phyloP scores from a whole-genome alignment of 225 moss, liverwort and hornwort species.

The Asterella californica region DNA sequence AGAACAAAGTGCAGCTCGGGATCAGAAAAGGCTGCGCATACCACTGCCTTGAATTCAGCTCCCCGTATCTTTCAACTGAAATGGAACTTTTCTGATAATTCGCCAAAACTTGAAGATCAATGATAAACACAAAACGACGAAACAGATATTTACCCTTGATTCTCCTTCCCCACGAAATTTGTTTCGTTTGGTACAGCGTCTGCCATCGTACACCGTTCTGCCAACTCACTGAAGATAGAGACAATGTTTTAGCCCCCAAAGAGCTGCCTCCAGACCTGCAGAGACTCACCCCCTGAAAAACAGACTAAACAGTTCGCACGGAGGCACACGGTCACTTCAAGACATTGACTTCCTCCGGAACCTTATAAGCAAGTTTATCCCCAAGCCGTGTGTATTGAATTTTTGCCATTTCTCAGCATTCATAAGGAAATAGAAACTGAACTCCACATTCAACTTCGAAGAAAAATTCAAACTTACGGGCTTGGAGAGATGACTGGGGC shows the following conservation, averaged over 20 bases:
- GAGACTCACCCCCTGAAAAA: not conserved
- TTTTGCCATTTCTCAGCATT: no score
- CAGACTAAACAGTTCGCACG: not conserved
- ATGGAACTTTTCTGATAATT: not conserved
- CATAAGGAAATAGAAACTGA: not conserved
- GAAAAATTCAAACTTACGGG: not conserved
- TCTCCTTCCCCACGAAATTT: not conserved
- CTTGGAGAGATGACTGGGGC: not conserved
- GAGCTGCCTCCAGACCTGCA: not conserved
- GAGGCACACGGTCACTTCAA: not conserved
- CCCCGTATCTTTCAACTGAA: not conserved
- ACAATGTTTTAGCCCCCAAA: not conserved
- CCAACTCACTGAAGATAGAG: not conserved
- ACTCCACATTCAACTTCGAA: not conserved
- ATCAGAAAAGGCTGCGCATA: constrained; percentile 66
- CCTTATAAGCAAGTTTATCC: no score
- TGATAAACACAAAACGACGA: not conserved
- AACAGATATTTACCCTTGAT: not conserved
- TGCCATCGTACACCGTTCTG: not conserved
- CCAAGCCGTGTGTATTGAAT: no score
- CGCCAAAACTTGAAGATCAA: not conserved
- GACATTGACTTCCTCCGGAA: no score
- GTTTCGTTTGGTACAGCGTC: not conserved
- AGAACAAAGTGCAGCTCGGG: constrained; percentile 79
- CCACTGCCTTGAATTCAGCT: constrained; percentile 16